Percentiles rank a stretch among this genome's conserved stretches.
Conservation (phyloP, 768 basidiomycete genomes). For the Phylloporus sp. region DNA sequence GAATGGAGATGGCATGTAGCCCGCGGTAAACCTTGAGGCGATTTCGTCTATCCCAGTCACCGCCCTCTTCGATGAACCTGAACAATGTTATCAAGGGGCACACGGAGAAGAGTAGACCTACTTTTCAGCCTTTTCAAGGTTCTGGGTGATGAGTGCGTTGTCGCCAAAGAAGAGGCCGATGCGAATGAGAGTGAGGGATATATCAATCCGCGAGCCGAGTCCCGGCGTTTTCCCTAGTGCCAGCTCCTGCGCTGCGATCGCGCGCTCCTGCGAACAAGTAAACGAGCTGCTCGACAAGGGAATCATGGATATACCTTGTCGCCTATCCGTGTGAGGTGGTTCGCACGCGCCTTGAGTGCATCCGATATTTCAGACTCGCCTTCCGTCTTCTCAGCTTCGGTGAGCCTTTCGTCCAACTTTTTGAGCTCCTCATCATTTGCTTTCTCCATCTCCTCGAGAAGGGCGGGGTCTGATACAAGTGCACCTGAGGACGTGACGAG, state of each 20-base stretch:
- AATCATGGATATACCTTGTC: slow-evolving; percentile 50
- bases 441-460: slow-evolving; percentile 32
- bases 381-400: slow-evolving; percentile 84
- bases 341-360: slow-evolving; percentile 77
- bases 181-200: slow-evolving; percentile 81
- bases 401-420: slow-evolving; percentile 70
- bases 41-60: slow-evolving; percentile 97
- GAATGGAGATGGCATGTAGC: slow-evolving; percentile 77
- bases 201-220: slow-evolving; percentile 89
- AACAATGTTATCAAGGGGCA: not conserved
- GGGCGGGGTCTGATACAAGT: slow-evolving; percentile 38
- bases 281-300: not conserved
- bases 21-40: slow-evolving; percentile 95
- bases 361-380: slow-evolving; percentile 94
- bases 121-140: slow-evolving; percentile 80
- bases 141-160: slow-evolving; percentile 60
- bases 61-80: slow-evolving; percentile 90
- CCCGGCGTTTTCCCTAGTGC: slow-evolving; percentile 92
- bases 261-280: slow-evolving; percentile 56
- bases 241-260: slow-evolving; percentile 74
- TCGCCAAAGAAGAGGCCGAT: slow-evolving; percentile 91
- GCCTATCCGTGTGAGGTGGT: slow-evolving; percentile 84
- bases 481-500: slow-evolving; percentile 49
- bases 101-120: slow-evolving; percentile 35
- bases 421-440: slow-evolving; percentile 71